These are phyloP conservation scores for Cyclocybe aegerita DNA, from an alignment of 768 basidiomycete genomes.

Conservation along the genomic window DNA sequence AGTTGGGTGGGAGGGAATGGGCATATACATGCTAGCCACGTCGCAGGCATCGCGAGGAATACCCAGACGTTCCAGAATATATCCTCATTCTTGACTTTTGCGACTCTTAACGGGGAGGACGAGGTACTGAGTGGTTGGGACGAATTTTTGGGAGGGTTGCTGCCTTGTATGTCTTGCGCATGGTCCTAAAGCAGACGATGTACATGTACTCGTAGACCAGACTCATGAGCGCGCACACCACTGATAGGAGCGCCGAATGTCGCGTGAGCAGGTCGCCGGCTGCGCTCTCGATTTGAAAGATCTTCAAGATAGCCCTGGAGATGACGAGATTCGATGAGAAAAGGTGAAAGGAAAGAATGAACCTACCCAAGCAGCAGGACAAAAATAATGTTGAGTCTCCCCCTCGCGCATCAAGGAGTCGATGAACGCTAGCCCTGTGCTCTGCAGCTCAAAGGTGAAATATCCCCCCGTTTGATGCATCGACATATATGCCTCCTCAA, in stretches of 20 bases:
- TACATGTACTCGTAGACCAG: slow-evolving; percentile 60
- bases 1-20: background rate
- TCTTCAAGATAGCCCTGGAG: slow-evolving; percentile 27
- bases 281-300: slow-evolving; percentile 36
- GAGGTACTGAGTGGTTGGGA: background rate
- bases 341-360: background rate
- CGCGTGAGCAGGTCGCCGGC: slow-evolving; percentile 51
- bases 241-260: slow-evolving; percentile 53
- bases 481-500: slow-evolving; percentile 65
- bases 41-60: slow-evolving; percentile 58
- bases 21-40: slow-evolving; percentile 60
- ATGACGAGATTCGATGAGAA: slow-evolving; percentile 1
- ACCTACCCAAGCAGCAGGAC: slow-evolving; percentile 24
- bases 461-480: slow-evolving; percentile 45
- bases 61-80: slow-evolving; percentile 69
- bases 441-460: slow-evolving; percentile 29
- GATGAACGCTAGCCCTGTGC: slow-evolving; percentile 25
- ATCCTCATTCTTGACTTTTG: slow-evolving; percentile 26
- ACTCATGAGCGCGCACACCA: slow-evolving; percentile 59
- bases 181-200: slow-evolving; percentile 59
- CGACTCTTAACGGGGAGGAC: slow-evolving; percentile 48
- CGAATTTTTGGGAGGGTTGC: slow-evolving; percentile 26
- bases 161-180: slow-evolving; percentile 62
- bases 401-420: slow-evolving; percentile 25
- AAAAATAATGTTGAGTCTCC: slow-evolving; percentile 27